Evolutionary conservation across 2,329 filamentous ascomycete genomes (phyloP).

Genomic region (Pyricularia sp.): DNA sequence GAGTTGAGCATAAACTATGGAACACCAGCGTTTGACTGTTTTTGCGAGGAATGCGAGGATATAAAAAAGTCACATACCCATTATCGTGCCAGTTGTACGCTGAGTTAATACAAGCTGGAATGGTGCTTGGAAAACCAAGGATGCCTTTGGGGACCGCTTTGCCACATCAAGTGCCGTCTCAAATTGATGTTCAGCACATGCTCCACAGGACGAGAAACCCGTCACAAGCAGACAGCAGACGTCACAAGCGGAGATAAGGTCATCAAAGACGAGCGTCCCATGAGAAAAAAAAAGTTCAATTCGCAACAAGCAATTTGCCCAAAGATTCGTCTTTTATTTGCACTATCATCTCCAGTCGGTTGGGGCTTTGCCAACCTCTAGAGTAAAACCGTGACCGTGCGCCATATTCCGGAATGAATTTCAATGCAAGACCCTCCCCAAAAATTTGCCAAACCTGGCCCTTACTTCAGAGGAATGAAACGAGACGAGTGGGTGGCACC

Average conservation of each 20-base stretch:
- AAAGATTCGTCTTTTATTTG: constrained; percentile 7
- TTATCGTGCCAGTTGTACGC: background rate
- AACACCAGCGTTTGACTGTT: constrained; percentile 19
- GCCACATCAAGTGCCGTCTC: background rate
- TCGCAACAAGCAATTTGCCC: background rate
- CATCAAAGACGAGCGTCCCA: background rate
- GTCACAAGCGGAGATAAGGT: background rate
- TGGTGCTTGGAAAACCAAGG: background rate
- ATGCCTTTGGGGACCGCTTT: background rate
- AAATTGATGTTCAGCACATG: background rate
- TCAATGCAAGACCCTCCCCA: constrained; percentile 45
- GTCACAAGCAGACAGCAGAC: background rate
- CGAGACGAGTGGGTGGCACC: constrained; percentile 99
- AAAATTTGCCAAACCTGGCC: constrained; percentile 8
- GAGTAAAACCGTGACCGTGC: constrained; percentile 45
- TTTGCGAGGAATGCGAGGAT: constrained; percentile 9
- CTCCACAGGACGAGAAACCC: background rate
- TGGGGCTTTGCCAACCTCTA: constrained; percentile 6
- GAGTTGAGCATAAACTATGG: constrained; percentile 29
- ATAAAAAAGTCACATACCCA: background rate
- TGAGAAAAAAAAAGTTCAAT: background rate
- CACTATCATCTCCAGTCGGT: constrained; percentile 5
- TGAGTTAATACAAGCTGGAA: background rate
- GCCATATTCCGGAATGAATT: constrained; percentile 40
- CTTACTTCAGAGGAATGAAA: constrained; percentile 99